A percentile compares a stretch with the other conserved stretches of the same genome.
Evolutionary conservation across 352 stramenopile species (phyloP).

Genomic region (Pythium oligandrum): DNA sequence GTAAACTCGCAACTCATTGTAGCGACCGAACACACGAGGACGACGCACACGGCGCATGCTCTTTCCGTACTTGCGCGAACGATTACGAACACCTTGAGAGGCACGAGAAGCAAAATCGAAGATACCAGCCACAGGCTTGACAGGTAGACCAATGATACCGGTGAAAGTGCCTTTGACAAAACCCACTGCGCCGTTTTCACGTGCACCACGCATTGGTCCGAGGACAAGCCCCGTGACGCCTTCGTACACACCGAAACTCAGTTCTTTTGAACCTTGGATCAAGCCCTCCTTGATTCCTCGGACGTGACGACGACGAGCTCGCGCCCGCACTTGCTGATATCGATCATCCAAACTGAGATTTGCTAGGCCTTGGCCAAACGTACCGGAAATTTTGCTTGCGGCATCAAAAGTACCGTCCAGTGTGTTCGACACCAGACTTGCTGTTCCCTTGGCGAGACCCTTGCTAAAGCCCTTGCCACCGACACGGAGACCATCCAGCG

Average conservation of each 20-base stretch:
- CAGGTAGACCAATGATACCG: constrained; percentile 79
- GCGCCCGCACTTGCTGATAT: constrained; percentile 82
- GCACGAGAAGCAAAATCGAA: constrained; percentile 88
- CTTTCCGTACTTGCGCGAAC: constrained; percentile 74
- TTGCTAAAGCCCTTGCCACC: constrained; percentile 84
- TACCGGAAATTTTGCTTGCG: constrained; percentile 85
- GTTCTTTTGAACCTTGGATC: constrained; percentile 78
- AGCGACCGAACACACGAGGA: constrained; percentile 84
- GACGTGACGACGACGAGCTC: constrained; percentile 71
- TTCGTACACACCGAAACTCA: constrained; percentile 82
- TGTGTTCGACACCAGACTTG: constrained; percentile 84
- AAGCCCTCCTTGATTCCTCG: constrained; percentile 75
- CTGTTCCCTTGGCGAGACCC: constrained; percentile 81
- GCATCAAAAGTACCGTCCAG: constrained; percentile 85
- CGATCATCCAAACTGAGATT: constrained; percentile 85
- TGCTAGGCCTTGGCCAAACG: constrained; percentile 82
- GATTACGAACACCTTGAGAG: constrained; percentile 80
- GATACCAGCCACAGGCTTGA: constrained; percentile 85
- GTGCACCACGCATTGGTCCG: constrained; percentile 75
- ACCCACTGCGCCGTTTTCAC: constrained; percentile 73
- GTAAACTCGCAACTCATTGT: constrained; percentile 88
- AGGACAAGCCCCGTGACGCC: constrained; percentile 78
- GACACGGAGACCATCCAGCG: constrained; percentile 89
- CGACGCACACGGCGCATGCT: constrained; percentile 73
- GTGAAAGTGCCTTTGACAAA: constrained; percentile 86